These are phyloP conservation scores for Clonostachys sp. DNA, from an alignment of 2,329 filamentous ascomycete species.

Conservation along the genomic window DNA sequence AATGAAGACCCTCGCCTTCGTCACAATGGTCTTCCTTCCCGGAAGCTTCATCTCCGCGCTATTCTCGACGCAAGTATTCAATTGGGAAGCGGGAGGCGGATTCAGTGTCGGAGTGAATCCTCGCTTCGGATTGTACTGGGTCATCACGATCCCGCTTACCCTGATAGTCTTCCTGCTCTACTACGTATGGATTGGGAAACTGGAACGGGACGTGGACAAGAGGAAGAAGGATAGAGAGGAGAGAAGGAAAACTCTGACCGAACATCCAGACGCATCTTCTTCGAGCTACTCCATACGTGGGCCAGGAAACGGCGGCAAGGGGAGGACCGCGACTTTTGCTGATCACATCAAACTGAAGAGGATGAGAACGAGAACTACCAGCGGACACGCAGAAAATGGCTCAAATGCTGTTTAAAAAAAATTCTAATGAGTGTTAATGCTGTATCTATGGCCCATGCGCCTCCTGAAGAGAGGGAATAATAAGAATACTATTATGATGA, in stretches of 20 bases:
- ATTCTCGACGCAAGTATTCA: constrained; percentile 28
- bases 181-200: constrained; percentile 17
- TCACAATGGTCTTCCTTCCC: constrained; percentile 36
- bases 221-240: not conserved
- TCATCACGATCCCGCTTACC: constrained; percentile 30
- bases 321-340: too few relatives aligned
- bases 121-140: constrained; percentile 34
- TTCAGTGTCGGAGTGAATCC: constrained; percentile 23
- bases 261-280: too few relatives aligned
- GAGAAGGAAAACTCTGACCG: too few relatives aligned
- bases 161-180: constrained; percentile 25
- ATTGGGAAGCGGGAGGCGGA: constrained; percentile 17
- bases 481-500: not conserved
- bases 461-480: too few relatives aligned
- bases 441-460: too few relatives aligned
- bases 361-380: too few relatives aligned
- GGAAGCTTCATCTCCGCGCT: constrained; percentile 34
- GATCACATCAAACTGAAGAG: too few relatives aligned
- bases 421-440: too few relatives aligned
- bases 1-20: constrained; percentile 35
- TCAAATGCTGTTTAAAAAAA: too few relatives aligned
- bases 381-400: too few relatives aligned
- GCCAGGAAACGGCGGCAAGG: too few relatives aligned
- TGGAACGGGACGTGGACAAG: not conserved
- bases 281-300: too few relatives aligned